Evolutionary conservation across 306 rosid genomes (phyloP).

Genomic region (Prunus davidiana): DNA sequence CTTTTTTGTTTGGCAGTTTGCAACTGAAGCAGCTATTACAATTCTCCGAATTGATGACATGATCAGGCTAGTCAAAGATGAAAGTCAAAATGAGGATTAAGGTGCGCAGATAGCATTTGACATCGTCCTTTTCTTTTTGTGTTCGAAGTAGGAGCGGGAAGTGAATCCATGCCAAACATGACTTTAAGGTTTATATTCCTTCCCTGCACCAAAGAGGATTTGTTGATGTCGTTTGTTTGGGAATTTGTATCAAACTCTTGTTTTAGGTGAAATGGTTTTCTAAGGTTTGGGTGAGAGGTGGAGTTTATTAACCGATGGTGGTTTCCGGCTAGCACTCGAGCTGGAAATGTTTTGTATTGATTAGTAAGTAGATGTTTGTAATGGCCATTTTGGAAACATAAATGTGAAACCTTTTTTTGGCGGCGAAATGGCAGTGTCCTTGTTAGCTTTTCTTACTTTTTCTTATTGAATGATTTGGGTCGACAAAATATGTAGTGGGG

Average conservation of each 20-base stretch:
- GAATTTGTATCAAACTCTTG: not conserved
- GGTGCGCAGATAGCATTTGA: not conserved
- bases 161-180: not conserved
- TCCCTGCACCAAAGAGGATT: not conserved
- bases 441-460: no score
- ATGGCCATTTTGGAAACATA: not conserved
- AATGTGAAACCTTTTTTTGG: not conserved
- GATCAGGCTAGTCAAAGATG: conserved; percentile 93
- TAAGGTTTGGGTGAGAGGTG: not conserved
- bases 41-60: conserved; percentile 98
- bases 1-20: conserved; percentile 51
- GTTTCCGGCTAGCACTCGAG: not conserved
- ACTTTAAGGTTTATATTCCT: not conserved
- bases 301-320: not conserved
- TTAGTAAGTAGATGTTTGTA: not conserved
- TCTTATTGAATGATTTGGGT: no score
- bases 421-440: no score
- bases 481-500: no score
- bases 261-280: not conserved
- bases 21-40: conserved; percentile 96
- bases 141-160: not conserved
- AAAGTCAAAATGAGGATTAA: conserved; percentile 61
- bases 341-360: conserved; percentile 7
- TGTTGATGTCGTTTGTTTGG: not conserved
- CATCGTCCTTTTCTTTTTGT: not conserved